Evolutionary conservation across 2,329 filamentous ascomycete species (phyloP), one percentile per base, ranked within the genome.

Genomic region (Pseudogymnoascus sp.): DNA sequence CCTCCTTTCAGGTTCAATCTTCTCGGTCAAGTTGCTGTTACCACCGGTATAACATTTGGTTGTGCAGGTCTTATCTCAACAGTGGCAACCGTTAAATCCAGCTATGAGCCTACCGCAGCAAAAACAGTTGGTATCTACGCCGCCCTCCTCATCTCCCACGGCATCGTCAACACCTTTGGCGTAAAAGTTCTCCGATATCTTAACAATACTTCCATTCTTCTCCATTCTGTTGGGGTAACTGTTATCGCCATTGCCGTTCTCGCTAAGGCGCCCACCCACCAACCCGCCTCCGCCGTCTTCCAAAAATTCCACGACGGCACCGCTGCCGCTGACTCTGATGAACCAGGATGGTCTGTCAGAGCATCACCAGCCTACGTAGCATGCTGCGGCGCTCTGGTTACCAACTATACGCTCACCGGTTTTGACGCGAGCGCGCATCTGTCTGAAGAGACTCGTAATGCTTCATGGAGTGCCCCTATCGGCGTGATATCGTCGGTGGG

Each of bases 61-160:
- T 72, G 71, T 58, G 77, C 77, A 8, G 75, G 74, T 25, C 71
- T 80, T 4, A 77, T 80, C 41, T 76, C 76, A 2, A 77, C 74
- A 2, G 71, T 76, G 8, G 77, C 77, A 20, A 75, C 74, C 4
- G 71, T 80, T 14, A 77, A 77, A 62, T 74, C 70, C 12, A 68
- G 68, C 35, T 79, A 77, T 61, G 67, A 66, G 18, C 70, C 80
- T 0, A 78, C 77, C 0, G 73, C 81, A 1, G 72, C 66, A 12
- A 76, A 76, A 63, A 82, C 79, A 2, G 77, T 85, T 58, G 82
- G 80, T n/a, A 84, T 85, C 62, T 83, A 84, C 64, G 81, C 80
- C 5, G 82, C 81, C 5, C 72, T 84, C 4, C 75, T 85, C 3
- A 64, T 80, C 35, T 80, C 78, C 3, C 81, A 84, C 65, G 81